Evolutionary conservation across 805 yeast genomes (phyloP), one percentile per base, ranked within the genome.

Genomic region (Saturnispora sanitii): DNA sequence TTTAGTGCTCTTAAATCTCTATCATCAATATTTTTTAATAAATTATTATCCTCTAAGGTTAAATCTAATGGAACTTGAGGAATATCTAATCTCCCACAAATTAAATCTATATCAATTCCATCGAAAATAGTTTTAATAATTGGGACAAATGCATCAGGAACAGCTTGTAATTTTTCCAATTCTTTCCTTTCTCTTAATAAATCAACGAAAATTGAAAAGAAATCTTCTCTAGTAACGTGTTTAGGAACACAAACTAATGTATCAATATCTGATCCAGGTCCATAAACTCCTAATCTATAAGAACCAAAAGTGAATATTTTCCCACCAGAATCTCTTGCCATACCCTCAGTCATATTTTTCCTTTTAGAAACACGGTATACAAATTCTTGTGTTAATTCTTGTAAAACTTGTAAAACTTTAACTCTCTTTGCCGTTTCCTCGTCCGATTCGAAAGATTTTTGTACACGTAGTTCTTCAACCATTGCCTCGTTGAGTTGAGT

Each of bases 221-320:
- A 92, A 60, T 88, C 92, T 20, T 83, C 92, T 48, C 96, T 72
- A 1, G 83, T 70, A 12, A 92, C 95, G 60, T 92, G 97, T 53
- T 90, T 92, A 2, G 98, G 98, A 15, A 85, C 96, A 21, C 90
- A 96, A n/a, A 92, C 84, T 35, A 92, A 65, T 0, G 97, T 84
- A 67, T 92, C 98, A 45, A 92, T 90, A 79, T 92, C 98, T 0
- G 95, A 82, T 1, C 98, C 97, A 0, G 97, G 97, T 0, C 97
- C 97, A 63, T 88, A 86, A 12, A 92, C 98, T 4, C 98, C 98
- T 33, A 92, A 64, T 47, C 96, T 70, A 55, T 88, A 92, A 1
- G 96, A 87, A 1, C 98, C 98, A 64, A 74, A 92, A 0, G 96
- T 87, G 58, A 88, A 92, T n/a, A 92, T 77, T 58, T 92, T 92